Base-by-base conservation (phyloP, 2,329 filamentous ascomycete genomes). In the Phaeophleospora eucalypticola region DNA sequence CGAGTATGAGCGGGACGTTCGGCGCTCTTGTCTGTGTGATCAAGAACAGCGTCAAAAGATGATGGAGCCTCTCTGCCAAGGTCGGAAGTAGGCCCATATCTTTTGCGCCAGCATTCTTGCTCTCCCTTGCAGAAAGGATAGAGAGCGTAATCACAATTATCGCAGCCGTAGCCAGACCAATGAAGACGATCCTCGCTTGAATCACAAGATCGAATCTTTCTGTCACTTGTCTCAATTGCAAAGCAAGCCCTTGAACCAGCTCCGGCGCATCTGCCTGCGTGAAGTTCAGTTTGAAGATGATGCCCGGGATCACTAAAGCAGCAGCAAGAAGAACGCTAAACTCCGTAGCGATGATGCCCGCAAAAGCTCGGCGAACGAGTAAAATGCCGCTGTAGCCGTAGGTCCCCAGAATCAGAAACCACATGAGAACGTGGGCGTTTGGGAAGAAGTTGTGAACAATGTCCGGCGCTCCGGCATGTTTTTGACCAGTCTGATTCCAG, bases 401-500 rank as follows among this genome's bases (percentile, higher is more conserved):
- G 1, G 84, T 83, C 10, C 77, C 65, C 33, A 82, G 73, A 17
- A 95, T 76, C 8, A 95, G 68, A 2, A 67, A 57, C 93, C 93
- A 98, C 3, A 98, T 78, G 0, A 86, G 62, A 20, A 73, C 65
- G 2, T 82, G 82, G 46, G 87, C 78, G 0, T 77, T 71, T 14
- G 77, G 71, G 44, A 95, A 73, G 61, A 88, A 85, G 4, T 68
- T 73, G 49, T 85, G 87, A 52, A 87, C 86, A 37, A 97, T 87
- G 61, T 97, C 93, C 19, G 89, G 82, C 33, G 84, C 86, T n/a
- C 90, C 90, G 1, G 93, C 86, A 59, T 89, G 90, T 66, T 98
- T 98, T 64, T 97, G 91, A 3, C 93, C 93, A 0, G 93, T 97
- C 66, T 97, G 93, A 62, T 97, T 97, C 91, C 91, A 98, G 46